Base-by-base conservation (phyloP, 2,329 filamentous ascomycete species). In the Cercospora janseana region DNA sequence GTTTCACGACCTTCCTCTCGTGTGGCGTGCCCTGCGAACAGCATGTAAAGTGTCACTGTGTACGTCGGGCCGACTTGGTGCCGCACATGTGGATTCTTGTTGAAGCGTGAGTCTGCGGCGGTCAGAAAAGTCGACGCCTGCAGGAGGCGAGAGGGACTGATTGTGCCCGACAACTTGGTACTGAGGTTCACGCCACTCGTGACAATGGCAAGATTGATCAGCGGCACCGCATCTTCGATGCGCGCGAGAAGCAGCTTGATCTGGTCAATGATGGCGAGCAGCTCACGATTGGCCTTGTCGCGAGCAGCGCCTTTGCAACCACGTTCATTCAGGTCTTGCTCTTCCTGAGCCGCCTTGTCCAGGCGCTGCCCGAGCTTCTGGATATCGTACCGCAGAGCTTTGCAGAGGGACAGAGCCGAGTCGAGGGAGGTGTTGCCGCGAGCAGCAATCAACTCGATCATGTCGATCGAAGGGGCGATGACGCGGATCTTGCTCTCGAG, bases 91-190 rank as follows among this genome's bases (percentile, higher is more conserved):
- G 84, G 79, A 31, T 81, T 75, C 56, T 82, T 77, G 2, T 81
- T 80, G 68, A 93, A 96, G 56, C 90, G 86, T 0, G 84, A 86
- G 67, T 98, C 93, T 2, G 89, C 90, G 35, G 90, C 80, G 21
- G 86, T 94, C 41, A 97, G 76, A 57, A 96, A 86, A 4, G 90
- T 93, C 65, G 92, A 97, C 13, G 93, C 91, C 70, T 98, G 93
- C 28, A 97, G 74, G 32, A 98, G 73, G 31, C 93, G 81, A 4
- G 92, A 96, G 1, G 92, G 92, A 1, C 92, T 97, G 35, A 97
- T 87, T 7, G 86, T 86, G 1, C 86, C 77, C 0, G 90, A 88
- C 21, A 96, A 75, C 2, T 83, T 85, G 0, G 87, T 87, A 0
- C 88, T 89, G 23, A 97, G 75, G 51, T 82, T 94, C 49, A 92